phyloP scores from a whole-genome alignment of 2,329 filamentous ascomycete species.

The Aspergillus pseudoviridinutans region DNA sequence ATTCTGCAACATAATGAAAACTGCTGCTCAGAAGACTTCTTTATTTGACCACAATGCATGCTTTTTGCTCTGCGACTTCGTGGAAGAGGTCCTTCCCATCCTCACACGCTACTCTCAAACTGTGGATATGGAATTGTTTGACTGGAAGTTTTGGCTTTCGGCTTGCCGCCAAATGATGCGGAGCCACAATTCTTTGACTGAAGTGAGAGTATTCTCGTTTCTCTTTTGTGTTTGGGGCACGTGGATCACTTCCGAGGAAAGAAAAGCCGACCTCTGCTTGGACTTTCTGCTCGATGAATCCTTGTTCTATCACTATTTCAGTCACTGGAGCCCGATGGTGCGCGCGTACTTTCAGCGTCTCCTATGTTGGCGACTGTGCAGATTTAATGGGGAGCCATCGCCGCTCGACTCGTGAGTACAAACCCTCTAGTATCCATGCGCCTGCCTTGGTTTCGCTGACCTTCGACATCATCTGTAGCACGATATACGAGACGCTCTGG shows the following conservation, averaged over 20 bases:
- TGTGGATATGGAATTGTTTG: constrained; percentile 37
- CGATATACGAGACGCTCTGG: constrained; percentile 65
- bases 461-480: constrained; percentile 42
- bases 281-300: constrained; percentile 71
- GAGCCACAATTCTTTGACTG: constrained; percentile 84
- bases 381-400: constrained; percentile 65
- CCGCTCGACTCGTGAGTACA: constrained; percentile 63
- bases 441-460: constrained; percentile 7
- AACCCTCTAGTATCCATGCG: not conserved
- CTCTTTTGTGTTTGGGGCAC: constrained; percentile 76
- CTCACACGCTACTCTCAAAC: constrained; percentile 57
- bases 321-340: constrained; percentile 95
- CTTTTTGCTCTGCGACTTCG: constrained; percentile 85
- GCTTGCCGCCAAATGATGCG: constrained; percentile 75
- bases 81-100: constrained; percentile 74
- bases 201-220: constrained; percentile 79
- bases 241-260: constrained; percentile 59
- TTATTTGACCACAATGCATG: constrained; percentile 79
- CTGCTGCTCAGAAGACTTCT: constrained; percentile 69
- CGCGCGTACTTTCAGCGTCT: constrained; percentile 88
- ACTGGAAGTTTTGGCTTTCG: constrained; percentile 78
- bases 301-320: constrained; percentile 78
- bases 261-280: constrained; percentile 67
- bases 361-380: constrained; percentile 81
- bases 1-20: constrained; percentile 69